These are phyloP conservation scores for Cairneyella variabilis DNA, from an alignment of 495 filamentous ascomycete species.

Conservation along the genomic window DNA sequence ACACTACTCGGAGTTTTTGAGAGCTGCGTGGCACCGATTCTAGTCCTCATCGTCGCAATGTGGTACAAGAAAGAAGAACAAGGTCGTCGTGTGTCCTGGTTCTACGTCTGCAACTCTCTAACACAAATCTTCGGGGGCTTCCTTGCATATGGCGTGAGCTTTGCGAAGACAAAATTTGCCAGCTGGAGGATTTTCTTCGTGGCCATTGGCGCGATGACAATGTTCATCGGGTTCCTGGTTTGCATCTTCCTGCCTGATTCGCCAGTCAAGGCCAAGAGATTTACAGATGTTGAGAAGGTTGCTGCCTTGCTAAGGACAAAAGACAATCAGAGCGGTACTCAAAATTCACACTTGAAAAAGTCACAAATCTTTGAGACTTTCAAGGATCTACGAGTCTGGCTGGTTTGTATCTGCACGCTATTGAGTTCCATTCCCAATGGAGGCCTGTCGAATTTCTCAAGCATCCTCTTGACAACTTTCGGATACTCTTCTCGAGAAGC, in stretches of 20 bases:
- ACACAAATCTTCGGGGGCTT: constrained; percentile 36
- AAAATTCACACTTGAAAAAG: constrained; percentile 65
- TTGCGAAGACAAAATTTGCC: constrained; percentile 7
- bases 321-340: constrained; percentile 63
- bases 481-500: constrained; percentile 53
- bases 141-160: constrained; percentile 13
- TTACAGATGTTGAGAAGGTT: constrained; percentile 55
- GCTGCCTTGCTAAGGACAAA: constrained; percentile 60
- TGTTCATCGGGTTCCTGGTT: constrained; percentile 53
- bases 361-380: constrained; percentile 60
- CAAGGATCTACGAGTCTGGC: constrained; percentile 38
- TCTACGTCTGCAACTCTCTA: constrained; percentile 62
- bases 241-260: constrained; percentile 63
- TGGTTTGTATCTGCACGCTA: constrained; percentile 17
- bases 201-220: constrained; percentile 60
- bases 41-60: constrained; percentile 56
- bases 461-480: constrained; percentile 54
- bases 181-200: constrained; percentile 49
- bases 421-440: constrained; percentile 21
- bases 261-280: constrained; percentile 64
- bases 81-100: constrained; percentile 52
- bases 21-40: constrained; percentile 57
- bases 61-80: constrained; percentile 63
- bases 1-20: constrained; percentile 62
- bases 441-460: constrained; percentile 69